phyloP scores from a whole-genome alignment of 352 stramenopile genomes.

The Globisporangium sylvaticum region DNA sequence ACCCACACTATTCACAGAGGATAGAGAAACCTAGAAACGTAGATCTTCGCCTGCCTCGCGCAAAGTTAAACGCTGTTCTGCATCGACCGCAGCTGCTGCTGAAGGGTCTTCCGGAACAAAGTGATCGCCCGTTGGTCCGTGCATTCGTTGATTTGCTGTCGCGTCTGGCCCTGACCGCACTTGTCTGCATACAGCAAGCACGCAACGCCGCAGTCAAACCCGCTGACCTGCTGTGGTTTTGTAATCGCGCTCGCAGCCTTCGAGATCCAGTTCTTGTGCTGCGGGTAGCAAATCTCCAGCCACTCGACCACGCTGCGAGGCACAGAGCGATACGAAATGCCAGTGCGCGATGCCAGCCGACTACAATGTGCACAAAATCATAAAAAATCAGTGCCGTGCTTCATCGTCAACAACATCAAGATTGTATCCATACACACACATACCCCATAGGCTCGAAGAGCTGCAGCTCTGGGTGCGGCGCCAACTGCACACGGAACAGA shows the following conservation, averaged over 20 bases:
- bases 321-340: constrained; percentile 70
- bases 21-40: not conserved
- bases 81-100: constrained; percentile 27
- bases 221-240: constrained; percentile 82
- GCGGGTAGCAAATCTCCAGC: constrained; percentile 76
- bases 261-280: constrained; percentile 51
- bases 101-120: constrained; percentile 53
- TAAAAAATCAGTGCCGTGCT: not conserved
- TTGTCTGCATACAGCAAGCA: constrained; percentile 88
- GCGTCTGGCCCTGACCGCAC: constrained; percentile 52
- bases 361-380: constrained; percentile 14
- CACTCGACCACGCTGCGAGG: constrained; percentile 78
- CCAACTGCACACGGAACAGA: constrained; percentile 77
- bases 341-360: constrained; percentile 47
- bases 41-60: not conserved
- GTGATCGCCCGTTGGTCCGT: constrained; percentile 75
- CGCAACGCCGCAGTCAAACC: constrained; percentile 87
- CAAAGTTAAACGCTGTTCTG: constrained; percentile 7
- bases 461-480: constrained; percentile 62
- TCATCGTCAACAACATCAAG: not conserved
- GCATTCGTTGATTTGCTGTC: constrained; percentile 53
- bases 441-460: constrained; percentile 88
- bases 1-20: not conserved
- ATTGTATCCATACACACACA: constrained; percentile 5
- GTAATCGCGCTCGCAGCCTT: constrained; percentile 73